Evolutionary conservation across 2,329 filamentous ascomycete genomes (phyloP).

Genomic region (Paracamarosporium sp.): DNA sequence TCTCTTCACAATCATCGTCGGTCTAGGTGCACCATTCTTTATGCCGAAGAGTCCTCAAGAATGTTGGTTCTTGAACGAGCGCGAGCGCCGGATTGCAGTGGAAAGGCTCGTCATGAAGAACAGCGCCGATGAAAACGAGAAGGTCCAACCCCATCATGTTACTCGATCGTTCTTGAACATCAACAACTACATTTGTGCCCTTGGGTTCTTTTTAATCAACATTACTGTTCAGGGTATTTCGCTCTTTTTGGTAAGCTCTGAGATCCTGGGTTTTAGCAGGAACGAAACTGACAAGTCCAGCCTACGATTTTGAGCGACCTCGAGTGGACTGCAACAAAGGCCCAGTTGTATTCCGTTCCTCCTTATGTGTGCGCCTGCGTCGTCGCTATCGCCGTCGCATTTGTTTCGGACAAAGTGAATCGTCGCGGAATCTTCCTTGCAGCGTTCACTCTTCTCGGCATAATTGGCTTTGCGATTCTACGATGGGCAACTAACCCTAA

Average conservation of each 20-base stretch:
- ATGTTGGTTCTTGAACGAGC: slow-evolving; percentile 58
- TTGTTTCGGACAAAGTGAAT: slow-evolving; percentile 45
- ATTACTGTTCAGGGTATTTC: slow-evolving; percentile 62
- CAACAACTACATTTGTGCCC: slow-evolving; percentile 65
- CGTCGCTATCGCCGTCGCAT: slow-evolving; percentile 45
- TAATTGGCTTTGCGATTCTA: slow-evolving; percentile 61
- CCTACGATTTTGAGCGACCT: slow-evolving; percentile 47
- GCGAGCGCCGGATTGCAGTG: slow-evolving; percentile 62
- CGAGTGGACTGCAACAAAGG: slow-evolving; percentile 46
- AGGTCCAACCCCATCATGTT: slow-evolving; percentile 57
- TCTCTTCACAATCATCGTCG: slow-evolving; percentile 59
- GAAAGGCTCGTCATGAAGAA: slow-evolving; percentile 61
- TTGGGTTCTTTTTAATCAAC: slow-evolving; percentile 67
- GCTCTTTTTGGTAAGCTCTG: slow-evolving; percentile 43
- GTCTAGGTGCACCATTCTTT: slow-evolving; percentile 56
- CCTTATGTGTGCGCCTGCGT: slow-evolving; percentile 48
- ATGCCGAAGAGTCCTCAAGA: slow-evolving; percentile 59
- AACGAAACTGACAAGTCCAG: slow-evolving; percentile 22
- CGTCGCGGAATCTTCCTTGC: slow-evolving; percentile 47
- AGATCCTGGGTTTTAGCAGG: neutral
- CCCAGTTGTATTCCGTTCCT: slow-evolving; percentile 48
- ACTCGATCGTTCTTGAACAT: slow-evolving; percentile 61
- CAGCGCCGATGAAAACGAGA: slow-evolving; percentile 53
- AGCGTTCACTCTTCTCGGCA: slow-evolving; percentile 48
- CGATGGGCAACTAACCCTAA: slow-evolving; percentile 64